Conservation (phyloP, 805 yeast genomes). For the Metschnikowia colocasiae region DNA sequence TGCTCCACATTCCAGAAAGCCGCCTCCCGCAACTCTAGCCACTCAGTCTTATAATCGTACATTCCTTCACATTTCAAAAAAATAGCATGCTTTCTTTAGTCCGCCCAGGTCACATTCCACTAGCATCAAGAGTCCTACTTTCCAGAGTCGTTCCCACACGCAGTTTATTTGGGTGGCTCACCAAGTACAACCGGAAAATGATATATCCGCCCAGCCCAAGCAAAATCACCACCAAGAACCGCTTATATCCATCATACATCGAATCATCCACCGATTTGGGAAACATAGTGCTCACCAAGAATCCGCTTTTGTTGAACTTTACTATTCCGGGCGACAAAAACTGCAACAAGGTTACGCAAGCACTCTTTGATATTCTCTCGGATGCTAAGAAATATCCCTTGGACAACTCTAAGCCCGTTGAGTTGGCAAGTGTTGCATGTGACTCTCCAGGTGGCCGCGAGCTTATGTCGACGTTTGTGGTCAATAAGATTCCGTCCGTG, state of each 20-base stretch:
- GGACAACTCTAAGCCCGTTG: slow-evolving; percentile 43
- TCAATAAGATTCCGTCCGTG: slow-evolving; percentile 58
- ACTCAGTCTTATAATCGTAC: background rate
- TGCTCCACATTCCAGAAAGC: slow-evolving; percentile 1
- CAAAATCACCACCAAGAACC: slow-evolving; percentile 36
- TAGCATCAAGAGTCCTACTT: slow-evolving; percentile 9
- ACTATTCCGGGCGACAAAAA: slow-evolving; percentile 62
- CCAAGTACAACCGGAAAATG: slow-evolving; percentile 21
- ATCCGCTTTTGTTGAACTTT: slow-evolving; percentile 69
- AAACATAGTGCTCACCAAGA: slow-evolving; percentile 46
- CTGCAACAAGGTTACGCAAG: slow-evolving; percentile 60
- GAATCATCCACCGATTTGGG: slow-evolving; percentile 59
- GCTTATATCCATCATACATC: slow-evolving; percentile 41
- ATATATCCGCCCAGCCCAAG: slow-evolving; percentile 41
- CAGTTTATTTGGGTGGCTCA: slow-evolving; percentile 17
- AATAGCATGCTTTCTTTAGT: slow-evolving; percentile 9
- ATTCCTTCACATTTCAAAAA: background rate
- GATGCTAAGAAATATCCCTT: slow-evolving; percentile 22
- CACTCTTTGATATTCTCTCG: slow-evolving; percentile 43
- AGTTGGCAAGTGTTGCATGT: slow-evolving; percentile 67
- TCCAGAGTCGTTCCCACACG: slow-evolving; percentile 5
- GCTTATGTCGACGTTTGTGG: slow-evolving; percentile 52
- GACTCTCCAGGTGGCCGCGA: slow-evolving; percentile 64
- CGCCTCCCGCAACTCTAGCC: background rate
- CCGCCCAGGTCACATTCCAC: slow-evolving; percentile 8